These are phyloP conservation scores for Adansonia gregorii DNA, from an alignment of 441 rosid genomes.

Conservation along the genomic window DNA sequence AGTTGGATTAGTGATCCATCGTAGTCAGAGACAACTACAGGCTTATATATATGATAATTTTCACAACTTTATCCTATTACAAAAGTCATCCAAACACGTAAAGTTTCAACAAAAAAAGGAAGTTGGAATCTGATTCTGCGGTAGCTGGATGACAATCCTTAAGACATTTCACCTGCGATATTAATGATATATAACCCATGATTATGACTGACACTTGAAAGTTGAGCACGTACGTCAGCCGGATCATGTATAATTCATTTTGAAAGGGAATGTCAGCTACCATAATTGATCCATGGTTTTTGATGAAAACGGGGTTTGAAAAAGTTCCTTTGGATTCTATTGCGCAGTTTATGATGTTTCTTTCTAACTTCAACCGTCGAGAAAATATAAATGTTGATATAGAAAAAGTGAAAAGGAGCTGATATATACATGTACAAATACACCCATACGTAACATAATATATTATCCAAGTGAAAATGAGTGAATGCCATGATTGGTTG, in stretches of 20 bases:
- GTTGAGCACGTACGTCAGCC: not conserved
- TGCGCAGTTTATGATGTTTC: too few species aligned
- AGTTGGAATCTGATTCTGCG: constrained; percentile 14
- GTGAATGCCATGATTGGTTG: too few species aligned
- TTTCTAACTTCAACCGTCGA: too few species aligned
- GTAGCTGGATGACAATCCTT: constrained; percentile 8
- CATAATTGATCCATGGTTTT: not conserved
- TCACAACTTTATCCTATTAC: not conserved
- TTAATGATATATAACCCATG: not conserved
- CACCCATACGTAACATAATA: too few species aligned
- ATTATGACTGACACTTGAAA: constrained; percentile 11
- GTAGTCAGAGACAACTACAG: not conserved
- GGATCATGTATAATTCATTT: not conserved
- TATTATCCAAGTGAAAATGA: too few species aligned
- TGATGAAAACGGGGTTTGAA: too few species aligned
- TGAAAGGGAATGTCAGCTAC: not conserved
- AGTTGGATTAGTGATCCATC: not conserved
- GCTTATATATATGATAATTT: not conserved
- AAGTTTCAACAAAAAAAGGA: not conserved
- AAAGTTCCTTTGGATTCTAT: too few species aligned
- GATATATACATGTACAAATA: too few species aligned
- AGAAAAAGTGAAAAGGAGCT: too few species aligned
- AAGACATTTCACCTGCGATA: not conserved
- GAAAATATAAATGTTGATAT: too few species aligned
- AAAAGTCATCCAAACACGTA: not conserved